These are phyloP conservation scores for Macrophomina phaseolina DNA, from an alignment of 2,329 filamentous ascomycete genomes.

Conservation along the genomic window DNA sequence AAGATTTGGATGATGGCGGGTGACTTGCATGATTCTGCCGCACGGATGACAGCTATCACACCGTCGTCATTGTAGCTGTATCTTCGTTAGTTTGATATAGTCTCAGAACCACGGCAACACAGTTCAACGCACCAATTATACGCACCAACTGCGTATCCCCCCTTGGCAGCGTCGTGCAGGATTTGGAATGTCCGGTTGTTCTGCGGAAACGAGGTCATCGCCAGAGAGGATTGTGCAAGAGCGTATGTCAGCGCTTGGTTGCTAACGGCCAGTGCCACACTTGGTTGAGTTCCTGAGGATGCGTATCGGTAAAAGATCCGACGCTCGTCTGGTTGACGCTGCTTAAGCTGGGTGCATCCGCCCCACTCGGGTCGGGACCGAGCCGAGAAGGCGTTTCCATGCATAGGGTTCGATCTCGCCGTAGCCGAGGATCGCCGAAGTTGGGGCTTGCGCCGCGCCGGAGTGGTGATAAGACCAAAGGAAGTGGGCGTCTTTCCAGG, in stretches of 20 bases:
- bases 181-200: conserved; percentile 19
- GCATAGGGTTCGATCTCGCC: no score
- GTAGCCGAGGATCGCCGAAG: no score
- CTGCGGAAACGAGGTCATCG: not conserved
- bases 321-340: no score
- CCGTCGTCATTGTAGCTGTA: conserved; percentile 43
- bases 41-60: conserved; percentile 42
- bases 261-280: no score
- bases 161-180: not conserved
- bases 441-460: no score
- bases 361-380: no score
- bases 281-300: no score
- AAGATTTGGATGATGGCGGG: conserved; percentile 38
- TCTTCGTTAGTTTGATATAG: not conserved
- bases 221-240: not conserved
- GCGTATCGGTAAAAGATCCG: no score
- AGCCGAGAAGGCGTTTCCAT: no score
- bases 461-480: no score
- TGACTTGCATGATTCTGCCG: conserved; percentile 41
- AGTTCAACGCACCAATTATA: not conserved
- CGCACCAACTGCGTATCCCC: conserved; percentile 5
- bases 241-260: not conserved
- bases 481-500: no score
- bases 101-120: not conserved
- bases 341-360: no score